Percentiles rank a stretch among this genome's conserved stretches.
These are phyloP conservation scores for Globisporangium canariense DNA, from an alignment of 352 stramenopile species.

Conservation along the genomic window DNA sequence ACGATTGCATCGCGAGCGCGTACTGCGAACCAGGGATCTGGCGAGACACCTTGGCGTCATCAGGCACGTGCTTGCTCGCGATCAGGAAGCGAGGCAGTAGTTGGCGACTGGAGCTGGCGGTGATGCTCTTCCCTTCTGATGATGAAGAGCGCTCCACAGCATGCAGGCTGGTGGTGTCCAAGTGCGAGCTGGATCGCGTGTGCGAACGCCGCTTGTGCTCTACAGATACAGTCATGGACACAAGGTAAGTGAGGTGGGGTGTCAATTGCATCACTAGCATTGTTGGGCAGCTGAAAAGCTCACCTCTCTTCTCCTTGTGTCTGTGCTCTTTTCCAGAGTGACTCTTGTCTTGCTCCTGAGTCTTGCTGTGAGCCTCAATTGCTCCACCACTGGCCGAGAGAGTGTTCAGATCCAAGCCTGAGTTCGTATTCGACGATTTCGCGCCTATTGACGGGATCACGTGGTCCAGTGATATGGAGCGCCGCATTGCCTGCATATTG, in stretches of 20 bases:
- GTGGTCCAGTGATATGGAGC: conserved; percentile 7
- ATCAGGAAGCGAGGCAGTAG: conserved; percentile 54
- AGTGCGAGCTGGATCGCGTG: conserved; percentile 1
- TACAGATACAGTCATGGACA: background rate
- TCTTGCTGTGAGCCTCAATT: background rate
- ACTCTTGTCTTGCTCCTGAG: background rate
- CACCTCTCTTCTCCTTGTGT: conserved; percentile 10
- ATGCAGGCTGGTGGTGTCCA: background rate
- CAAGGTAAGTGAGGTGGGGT: background rate
- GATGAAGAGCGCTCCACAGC: background rate
- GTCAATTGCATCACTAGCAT: background rate
- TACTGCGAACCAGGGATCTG: conserved; percentile 20
- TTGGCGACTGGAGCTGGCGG: conserved; percentile 11
- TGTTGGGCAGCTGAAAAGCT: background rate
- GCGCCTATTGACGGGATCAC: background rate
- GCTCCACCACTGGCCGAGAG: background rate
- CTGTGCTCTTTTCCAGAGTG: background rate
- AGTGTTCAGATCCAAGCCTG: background rate
- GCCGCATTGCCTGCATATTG: background rate
- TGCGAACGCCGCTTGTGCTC: conserved; percentile 7
- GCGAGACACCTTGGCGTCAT: conserved; percentile 9
- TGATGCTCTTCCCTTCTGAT: background rate
- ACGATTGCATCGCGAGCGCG: conserved; percentile 26
- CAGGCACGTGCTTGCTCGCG: conserved; percentile 23
- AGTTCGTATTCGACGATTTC: background rate